Evolutionary conservation across 768 basidiomycete genomes (phyloP).

Genomic region (Leucosporidium creatinivorum): DNA sequence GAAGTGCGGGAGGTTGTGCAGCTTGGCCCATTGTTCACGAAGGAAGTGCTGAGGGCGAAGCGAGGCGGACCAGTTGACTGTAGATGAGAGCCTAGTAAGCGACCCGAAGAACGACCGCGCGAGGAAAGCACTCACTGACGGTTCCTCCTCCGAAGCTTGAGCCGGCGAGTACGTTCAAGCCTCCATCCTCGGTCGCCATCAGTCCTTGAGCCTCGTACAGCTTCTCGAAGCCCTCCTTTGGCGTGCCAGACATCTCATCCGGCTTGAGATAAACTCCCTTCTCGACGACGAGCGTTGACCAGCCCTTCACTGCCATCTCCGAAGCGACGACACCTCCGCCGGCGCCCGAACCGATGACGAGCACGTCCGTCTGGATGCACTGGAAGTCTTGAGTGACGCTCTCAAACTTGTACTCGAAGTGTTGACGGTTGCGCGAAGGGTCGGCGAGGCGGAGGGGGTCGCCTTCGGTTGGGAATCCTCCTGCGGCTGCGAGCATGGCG

Average conservation of each 20-base stretch:
- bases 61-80: conserved; percentile 39
- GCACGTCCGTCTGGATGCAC: conserved; percentile 33
- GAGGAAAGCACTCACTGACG: conserved; percentile 17
- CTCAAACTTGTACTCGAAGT: conserved; percentile 21
- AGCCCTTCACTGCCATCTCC: conserved; percentile 27
- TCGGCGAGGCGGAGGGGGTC: conserved; percentile 17
- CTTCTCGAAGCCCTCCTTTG: conserved; percentile 12
- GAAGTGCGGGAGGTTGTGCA: conserved; percentile 32
- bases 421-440: conserved; percentile 4
- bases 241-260: conserved; percentile 24
- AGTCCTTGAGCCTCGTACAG: conserved; percentile 34
- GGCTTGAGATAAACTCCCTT: conserved; percentile 34
- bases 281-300: conserved; percentile 33
- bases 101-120: too few species aligned
- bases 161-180: conserved; percentile 35
- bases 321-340: conserved; percentile 35
- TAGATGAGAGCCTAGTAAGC: too few species aligned
- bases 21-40: conserved; percentile 38
- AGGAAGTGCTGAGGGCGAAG: conserved; percentile 38
- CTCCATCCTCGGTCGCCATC: conserved; percentile 33
- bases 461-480: conserved; percentile 15
- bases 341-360: conserved; percentile 34
- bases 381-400: not conserved
- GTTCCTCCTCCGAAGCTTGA: conserved; percentile 37
- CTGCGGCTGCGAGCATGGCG: conserved; percentile 3